Evolutionary conservation across 1,139 yeast genomes (phyloP).

Genomic region (Pichia norvegensis): DNA sequence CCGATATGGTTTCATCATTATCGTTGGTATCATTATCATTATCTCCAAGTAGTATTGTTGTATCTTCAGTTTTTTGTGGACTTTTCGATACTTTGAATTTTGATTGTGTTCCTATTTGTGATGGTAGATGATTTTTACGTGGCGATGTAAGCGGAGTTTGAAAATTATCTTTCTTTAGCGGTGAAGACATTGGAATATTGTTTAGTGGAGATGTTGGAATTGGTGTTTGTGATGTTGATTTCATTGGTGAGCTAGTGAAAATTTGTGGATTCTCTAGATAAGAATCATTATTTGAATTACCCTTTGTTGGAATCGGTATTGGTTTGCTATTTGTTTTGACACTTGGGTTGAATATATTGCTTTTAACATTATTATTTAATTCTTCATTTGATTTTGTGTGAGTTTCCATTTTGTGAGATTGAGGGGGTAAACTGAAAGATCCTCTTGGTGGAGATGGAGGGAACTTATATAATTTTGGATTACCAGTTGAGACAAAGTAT

Average conservation of each 20-base stretch:
- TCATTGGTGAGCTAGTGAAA: not conserved
- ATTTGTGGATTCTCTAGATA: not conserved
- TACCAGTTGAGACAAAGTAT: slow-evolving; percentile 9
- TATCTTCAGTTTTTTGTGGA: slow-evolving; percentile 2
- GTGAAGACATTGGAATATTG: slow-evolving; percentile 15
- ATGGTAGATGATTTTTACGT: slow-evolving; percentile 2
- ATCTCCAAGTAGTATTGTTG: slow-evolving; percentile 7
- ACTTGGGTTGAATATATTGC: not conserved
- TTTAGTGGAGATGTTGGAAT: slow-evolving; percentile 11
- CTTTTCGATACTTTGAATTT: slow-evolving; percentile 4
- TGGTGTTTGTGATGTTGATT: slow-evolving; percentile 11
- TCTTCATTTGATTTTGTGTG: not conserved
- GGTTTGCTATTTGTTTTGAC: not conserved
- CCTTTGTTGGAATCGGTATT: not conserved
- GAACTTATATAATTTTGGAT: slow-evolving; percentile 10
- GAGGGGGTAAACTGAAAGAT: not conserved
- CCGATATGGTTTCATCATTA: slow-evolving; percentile 14
- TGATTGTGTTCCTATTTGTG: slow-evolving; percentile 5
- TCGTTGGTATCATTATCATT: slow-evolving; percentile 11
- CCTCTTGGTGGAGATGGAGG: slow-evolving; percentile 14
- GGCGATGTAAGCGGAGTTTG: slow-evolving; percentile 13
- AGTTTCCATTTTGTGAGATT: not conserved
- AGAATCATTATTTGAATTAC: not conserved
- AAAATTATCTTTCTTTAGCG: slow-evolving; percentile 9
- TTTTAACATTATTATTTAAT: slow-evolving; percentile 2